Evolutionary conservation across 108 stramenopile genomes (phyloP), one percentile per base, ranked within the genome.

Genomic region (Craspedostauros australis): DNA sequence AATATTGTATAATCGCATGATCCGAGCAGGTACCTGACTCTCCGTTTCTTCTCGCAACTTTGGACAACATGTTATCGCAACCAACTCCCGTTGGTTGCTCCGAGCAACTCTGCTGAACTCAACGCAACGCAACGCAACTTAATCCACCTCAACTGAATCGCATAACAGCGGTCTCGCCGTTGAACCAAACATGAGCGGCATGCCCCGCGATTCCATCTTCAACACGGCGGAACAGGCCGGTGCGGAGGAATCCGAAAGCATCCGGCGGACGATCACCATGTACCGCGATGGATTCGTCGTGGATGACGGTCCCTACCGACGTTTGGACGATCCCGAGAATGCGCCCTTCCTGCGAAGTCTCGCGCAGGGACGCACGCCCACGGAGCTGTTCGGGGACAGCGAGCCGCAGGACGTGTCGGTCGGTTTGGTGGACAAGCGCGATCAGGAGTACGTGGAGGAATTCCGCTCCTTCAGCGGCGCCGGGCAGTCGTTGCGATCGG

Each of bases 211-310:
- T 36, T 56, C 72, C 24, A 66, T 86, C 28, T 82, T 77, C 68
- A 27, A 60, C 14, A 42, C 54, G 31, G 85, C 84, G 11, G 78
- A 79, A 53, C 39, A 73, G n/a, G 75, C 56, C n/a, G 39, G 62
- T 14, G 27, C 38, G 20, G 64, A 36, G 0, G 53, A 51, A n/a
- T 46, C 25, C 18, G 30, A 28, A 3, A 50, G 46, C 1, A 39
- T 73, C 6, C 75, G 80, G 18, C 68, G 80, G 5, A 90, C 84
- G 5, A 96, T 97, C 43, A 93, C 91, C 30, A 91, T 97, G 93
- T 97, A 95, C 49, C 84, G 85, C 16, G 79, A 88, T 39, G 96
- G 96, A 15, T 97, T 97, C 57, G 82, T 88, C 0, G 95, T 97
- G 0, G 90, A 97, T 62, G 80, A 95, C 31, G 96, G 96, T 1